Evolutionary conservation across 768 basidiomycete species (phyloP), one percentile per base, ranked within the genome.

Genomic region (Cubamyces sp.): DNA sequence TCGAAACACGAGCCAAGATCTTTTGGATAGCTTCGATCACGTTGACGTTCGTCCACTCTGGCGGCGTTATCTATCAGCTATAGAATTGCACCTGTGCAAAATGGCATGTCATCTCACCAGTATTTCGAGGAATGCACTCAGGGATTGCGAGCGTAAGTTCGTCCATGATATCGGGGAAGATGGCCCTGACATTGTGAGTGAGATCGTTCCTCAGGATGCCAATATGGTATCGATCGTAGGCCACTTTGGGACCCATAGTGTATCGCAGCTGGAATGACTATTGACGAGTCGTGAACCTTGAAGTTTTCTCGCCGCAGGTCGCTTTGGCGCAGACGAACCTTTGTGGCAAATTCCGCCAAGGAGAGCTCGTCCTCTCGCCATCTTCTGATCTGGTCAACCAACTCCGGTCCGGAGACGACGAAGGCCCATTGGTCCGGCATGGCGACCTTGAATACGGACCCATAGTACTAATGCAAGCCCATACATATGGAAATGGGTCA

Each of bases 301-400:
- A 2, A 7, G n/a, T 9, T 19, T 7, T n/a, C 8, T 8, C 4
- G 3, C 28, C 28, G 8, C 28, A 3, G 8, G 3, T 30, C 8
- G 28, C 28, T 30, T 30, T 30, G 28, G 28, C 28, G 28, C 28
- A 8, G 8, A 30, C 28, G 14, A 1, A 83, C 84, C 37, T 80
- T 78, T 57, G 69, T 69, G 46, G 77, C 73, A 3, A 76, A 78
- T 19, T 79, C 74, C 60, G 71, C 70, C 40, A 80, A 76, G 25
- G 82, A 83, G 7, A 83, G 69, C 25, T 73, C 72, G 21, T 80
- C 76, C 41, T 82, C 82, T 3, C 78, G 73, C 15, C 78, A 75
- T 59, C 70, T 77, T 21, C 82, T 77, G 18, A 87, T 68, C 51
- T 87, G 85, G 8, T 85, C 81, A 15, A 85, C 71, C 49, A 80